phyloP scores from a whole-genome alignment of 2,329 filamentous ascomycete species.

The Hortaea sp. region DNA sequence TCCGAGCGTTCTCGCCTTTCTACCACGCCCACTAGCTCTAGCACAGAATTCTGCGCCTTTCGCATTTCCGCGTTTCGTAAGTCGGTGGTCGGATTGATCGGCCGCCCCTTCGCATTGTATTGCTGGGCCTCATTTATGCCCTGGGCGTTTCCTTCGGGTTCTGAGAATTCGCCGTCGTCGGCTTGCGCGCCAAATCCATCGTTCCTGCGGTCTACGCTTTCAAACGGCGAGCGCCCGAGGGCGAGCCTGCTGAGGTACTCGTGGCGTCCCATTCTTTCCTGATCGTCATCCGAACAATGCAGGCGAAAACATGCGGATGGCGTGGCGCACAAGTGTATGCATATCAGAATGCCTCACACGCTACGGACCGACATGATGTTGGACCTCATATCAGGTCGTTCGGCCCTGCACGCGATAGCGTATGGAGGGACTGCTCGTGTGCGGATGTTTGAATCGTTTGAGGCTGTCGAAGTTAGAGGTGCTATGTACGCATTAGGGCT shows the following conservation, averaged over 20 bases:
- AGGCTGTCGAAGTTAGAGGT: no score
- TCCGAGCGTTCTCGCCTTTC: constrained; percentile 24
- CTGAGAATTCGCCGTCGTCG: background rate
- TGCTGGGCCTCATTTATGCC: constrained; percentile 19
- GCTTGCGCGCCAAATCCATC: background rate
- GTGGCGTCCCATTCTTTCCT: constrained; percentile 19
- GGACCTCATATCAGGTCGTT: no score
- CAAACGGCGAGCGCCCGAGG: constrained; percentile 32
- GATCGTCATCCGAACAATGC: no score
- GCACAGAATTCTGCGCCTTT: constrained; percentile 38
- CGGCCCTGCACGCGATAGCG: no score
- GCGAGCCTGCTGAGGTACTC: constrained; percentile 23
- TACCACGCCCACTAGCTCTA: constrained; percentile 38
- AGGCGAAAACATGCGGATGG: no score
- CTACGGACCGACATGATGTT: no score
- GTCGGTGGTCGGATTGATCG: constrained; percentile 32
- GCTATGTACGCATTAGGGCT: no score
- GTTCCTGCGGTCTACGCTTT: constrained; percentile 16
- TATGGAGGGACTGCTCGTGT: no score
- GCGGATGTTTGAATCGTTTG: no score
- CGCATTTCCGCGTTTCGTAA: constrained; percentile 31
- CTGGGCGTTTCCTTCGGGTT: background rate
- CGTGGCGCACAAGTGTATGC: no score
- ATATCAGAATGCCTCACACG: no score
- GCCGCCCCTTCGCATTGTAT: constrained; percentile 36